phyloP scores from a whole-genome alignment of 2,329 filamentous ascomycete species.

The Microsporum audouinii region DNA sequence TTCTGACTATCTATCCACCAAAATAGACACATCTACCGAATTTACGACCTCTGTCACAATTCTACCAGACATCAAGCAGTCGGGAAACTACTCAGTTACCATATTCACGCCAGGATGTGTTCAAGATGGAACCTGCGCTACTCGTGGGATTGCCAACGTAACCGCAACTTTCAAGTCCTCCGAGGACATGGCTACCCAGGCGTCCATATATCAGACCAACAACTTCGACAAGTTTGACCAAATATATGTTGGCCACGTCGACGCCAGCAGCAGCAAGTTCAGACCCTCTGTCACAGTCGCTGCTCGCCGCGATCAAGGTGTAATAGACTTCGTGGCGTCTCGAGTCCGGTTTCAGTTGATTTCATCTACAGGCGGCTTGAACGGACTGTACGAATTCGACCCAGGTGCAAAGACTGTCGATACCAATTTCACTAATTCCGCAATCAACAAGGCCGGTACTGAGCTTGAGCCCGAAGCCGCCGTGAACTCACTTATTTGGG shows the following conservation, averaged over 20 bases:
- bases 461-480: slow-evolving; percentile 56
- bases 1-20: slow-evolving; percentile 61
- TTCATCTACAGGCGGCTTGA: slow-evolving; percentile 62
- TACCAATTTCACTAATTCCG: slow-evolving; percentile 57
- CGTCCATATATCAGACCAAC: slow-evolving; percentile 76
- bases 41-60: slow-evolving; percentile 62
- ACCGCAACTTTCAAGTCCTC: slow-evolving; percentile 55
- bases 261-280: slow-evolving; percentile 61
- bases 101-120: slow-evolving; percentile 87
- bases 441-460: slow-evolving; percentile 64
- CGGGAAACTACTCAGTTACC: slow-evolving; percentile 82
- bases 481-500: slow-evolving; percentile 56
- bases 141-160: slow-evolving; percentile 70
- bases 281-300: slow-evolving; percentile 68
- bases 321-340: slow-evolving; percentile 77
- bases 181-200: slow-evolving; percentile 43
- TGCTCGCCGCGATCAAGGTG: slow-evolving; percentile 49
- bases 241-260: slow-evolving; percentile 75
- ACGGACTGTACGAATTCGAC: slow-evolving; percentile 83
- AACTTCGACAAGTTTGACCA: slow-evolving; percentile 94
- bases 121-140: slow-evolving; percentile 63
- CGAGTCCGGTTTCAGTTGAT: slow-evolving; percentile 60
- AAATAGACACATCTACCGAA: slow-evolving; percentile 47
- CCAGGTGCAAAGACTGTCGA: slow-evolving; percentile 50
- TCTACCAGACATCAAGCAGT: slow-evolving; percentile 70